Percentiles rank a stretch among this genome's conserved stretches.
Evolutionary conservation across 2,329 filamentous ascomycete genomes (phyloP).

Genomic region (Penicillium sp.): DNA sequence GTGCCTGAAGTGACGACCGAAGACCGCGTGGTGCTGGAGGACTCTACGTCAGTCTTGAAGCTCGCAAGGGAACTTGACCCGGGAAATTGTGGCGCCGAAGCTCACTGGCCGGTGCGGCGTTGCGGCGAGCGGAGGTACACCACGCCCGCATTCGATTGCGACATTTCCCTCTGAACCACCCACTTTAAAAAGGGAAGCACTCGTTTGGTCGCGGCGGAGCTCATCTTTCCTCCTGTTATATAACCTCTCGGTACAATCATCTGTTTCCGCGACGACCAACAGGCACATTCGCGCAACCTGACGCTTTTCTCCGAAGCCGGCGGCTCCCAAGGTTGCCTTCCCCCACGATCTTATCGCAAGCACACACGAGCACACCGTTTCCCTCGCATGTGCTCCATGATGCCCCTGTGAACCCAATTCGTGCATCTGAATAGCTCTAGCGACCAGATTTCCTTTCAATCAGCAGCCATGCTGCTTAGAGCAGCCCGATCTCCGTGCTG

Average conservation of each 20-base stretch:
- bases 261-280: not conserved
- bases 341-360: constrained; percentile 30
- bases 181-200: constrained; percentile 12
- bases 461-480: constrained; percentile 43
- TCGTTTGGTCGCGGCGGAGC: not conserved
- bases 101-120: constrained; percentile 9
- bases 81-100: constrained; percentile 33
- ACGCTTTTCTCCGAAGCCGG: constrained; percentile 42
- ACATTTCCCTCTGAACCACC: constrained; percentile 19
- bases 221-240: constrained; percentile 1
- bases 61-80: constrained; percentile 19
- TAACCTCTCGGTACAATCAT: not conserved
- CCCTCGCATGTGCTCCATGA: constrained; percentile 23
- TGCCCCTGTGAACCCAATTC: constrained; percentile 30
- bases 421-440: constrained; percentile 1
- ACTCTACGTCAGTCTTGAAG: constrained; percentile 32
- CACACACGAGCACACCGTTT: constrained; percentile 21
- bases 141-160: constrained; percentile 31
- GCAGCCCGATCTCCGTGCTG: constrained; percentile 41
- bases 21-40: constrained; percentile 12
- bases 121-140: constrained; percentile 15
- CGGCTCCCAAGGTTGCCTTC: constrained; percentile 29
- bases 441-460: constrained; percentile 1
- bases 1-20: constrained; percentile 26
- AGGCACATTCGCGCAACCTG: constrained; percentile 6